Evolutionary conservation across 1,284 basidiomycete species (phyloP), one percentile per base, ranked within the genome.

Genomic region (Puccinia horiana): DNA sequence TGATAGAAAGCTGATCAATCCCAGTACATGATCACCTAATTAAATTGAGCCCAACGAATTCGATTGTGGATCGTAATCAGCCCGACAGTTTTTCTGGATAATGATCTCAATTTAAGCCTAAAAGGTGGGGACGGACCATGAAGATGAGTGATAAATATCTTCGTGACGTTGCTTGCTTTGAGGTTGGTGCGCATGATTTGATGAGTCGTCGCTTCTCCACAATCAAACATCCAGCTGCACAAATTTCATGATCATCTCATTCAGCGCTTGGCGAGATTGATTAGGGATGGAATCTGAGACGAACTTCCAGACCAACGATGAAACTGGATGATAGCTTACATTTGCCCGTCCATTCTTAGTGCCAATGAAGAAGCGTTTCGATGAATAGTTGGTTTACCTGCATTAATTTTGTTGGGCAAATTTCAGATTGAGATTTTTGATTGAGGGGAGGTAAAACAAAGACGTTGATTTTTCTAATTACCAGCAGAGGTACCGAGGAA

Each of bases 151-250:
- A 81, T 81, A 37, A 81, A 81, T 14, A 81, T 81, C 52, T 81
- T 81, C 37, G 54, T 81, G 1, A 81, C 78, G 40, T 81, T 72
- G 56, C 78, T 81, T 23, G 78, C 47, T 63, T 74, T 81, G 40
- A 81, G 70, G 23, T 61, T 72, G 23, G 78, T 81, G 40, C 67
- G 67, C 78, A 81, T 81, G 29, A 81, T 81, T 52, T 74, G 78
- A 54, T 81, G 78, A 37, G 78, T 81, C 54, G 78, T 81, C n/a
- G 78, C 78, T 56, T 81, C 78, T 74, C 78, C 78, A 52, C 78
- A 81, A 42, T 81, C 78, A 49, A 81, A 81, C 35, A 81, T 74
- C 78, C 78, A 81, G 37, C 77, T 79, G 26, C 26, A n/a, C 16
- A 47, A 32, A 49, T 74, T 73, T 76, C 23, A n/a, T 26, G 3